Conservation (phyloP, 345 rosid genomes). For the Gossypioides kirkii region DNA sequence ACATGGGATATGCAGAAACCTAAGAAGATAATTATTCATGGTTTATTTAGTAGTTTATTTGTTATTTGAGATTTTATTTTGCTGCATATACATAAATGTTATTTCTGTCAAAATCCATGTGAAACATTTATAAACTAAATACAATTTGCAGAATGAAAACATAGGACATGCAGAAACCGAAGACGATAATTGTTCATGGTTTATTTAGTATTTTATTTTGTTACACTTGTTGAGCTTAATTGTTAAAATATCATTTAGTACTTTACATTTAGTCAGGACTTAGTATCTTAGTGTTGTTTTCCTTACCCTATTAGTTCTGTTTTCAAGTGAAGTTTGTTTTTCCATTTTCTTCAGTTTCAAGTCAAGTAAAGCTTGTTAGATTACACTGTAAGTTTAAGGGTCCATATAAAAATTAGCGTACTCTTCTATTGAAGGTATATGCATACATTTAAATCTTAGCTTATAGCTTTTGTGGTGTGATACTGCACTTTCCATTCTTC, state of each 20-base stretch:
- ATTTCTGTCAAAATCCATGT: neutral
- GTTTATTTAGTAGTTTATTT: neutral
- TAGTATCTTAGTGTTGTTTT: neutral
- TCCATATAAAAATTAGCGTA: neutral
- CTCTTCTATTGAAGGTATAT: neutral
- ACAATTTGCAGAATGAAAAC: neutral
- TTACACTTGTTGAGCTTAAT: neutral
- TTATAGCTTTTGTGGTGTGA: neutral
- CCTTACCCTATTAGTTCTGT: neutral
- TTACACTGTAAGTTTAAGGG: neutral
- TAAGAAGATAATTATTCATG: neutral
- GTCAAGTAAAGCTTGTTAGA: slow-evolving; percentile 17
- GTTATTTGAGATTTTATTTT: neutral
- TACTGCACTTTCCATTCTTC: neutral
- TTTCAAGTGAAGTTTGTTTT: neutral
- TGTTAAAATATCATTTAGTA: neutral
- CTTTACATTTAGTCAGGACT: neutral
- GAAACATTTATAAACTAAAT: neutral
- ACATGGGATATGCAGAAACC: neutral
- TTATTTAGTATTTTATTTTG: neutral
- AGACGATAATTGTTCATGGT: neutral
- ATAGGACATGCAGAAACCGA: neutral
- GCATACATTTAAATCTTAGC: neutral
- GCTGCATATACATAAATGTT: slow-evolving; percentile 44
- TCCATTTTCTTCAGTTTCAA: neutral